Evolutionary conservation across 805 yeast species (phyloP).

Genomic region (Saturnispora besseyi): DNA sequence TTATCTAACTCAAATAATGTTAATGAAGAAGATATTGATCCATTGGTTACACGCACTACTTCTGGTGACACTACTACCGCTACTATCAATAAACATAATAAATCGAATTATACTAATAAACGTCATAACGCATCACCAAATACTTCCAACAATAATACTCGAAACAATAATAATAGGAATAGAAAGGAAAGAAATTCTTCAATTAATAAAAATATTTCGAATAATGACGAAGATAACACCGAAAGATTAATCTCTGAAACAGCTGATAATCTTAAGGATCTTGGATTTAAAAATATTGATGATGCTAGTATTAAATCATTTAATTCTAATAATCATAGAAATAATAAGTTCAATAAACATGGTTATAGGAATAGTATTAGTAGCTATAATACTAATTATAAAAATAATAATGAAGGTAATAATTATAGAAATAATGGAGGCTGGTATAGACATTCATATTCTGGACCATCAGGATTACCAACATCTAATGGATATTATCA

Average conservation of each 20-base stretch:
- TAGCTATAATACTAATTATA: not conserved
- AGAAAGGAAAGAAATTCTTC: not conserved
- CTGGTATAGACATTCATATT: conserved; percentile 5
- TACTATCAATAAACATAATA: not conserved
- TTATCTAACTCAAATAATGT: not conserved
- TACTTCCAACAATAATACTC: not conserved
- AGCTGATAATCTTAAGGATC: not conserved
- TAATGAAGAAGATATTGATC: not conserved
- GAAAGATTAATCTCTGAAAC: not conserved
- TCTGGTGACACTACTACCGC: not conserved
- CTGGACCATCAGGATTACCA: not conserved
- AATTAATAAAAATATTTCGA: not conserved
- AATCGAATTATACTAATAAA: not conserved
- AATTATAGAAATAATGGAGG: not conserved
- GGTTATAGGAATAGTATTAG: not conserved
- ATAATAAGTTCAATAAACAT: not conserved
- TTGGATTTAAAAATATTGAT: not conserved
- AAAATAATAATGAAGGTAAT: not conserved
- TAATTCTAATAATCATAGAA: not conserved
- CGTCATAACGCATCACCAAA: not conserved
- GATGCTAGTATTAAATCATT: not conserved
- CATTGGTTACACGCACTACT: not conserved
- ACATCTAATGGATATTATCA: not conserved
- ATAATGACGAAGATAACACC: not conserved
- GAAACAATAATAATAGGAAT: not conserved